These are phyloP conservation scores for Apophysomyces trapeziformis DNA, from an alignment of 371 early-diverging fungal genomes.

Conservation along the genomic window DNA sequence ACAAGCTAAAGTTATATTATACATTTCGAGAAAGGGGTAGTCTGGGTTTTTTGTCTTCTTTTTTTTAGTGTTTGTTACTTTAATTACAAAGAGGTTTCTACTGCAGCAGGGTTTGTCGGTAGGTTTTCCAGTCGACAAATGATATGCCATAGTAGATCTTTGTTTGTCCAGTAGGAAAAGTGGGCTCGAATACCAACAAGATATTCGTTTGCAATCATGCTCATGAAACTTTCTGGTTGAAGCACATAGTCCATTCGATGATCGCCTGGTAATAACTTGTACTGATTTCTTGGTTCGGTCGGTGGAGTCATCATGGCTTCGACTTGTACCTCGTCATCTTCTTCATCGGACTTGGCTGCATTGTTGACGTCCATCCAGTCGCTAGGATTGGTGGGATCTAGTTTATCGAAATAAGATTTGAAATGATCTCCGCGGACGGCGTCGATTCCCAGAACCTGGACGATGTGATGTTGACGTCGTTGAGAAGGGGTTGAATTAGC, in stretches of 20 bases:
- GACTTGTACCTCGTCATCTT: slow-evolving; percentile 5
- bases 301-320: neutral
- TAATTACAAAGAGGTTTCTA: neutral
- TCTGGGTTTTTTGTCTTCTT: neutral
- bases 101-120: slow-evolving; percentile 3
- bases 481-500: slow-evolving; percentile 13
- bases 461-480: slow-evolving; percentile 26
- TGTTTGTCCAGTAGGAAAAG: slow-evolving; percentile 58
- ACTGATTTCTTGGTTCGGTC: slow-evolving; percentile 25
- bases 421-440: slow-evolving; percentile 20
- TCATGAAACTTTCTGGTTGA: slow-evolving; percentile 49
- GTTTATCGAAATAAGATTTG: neutral
- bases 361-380: neutral
- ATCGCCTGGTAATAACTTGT: slow-evolving; percentile 23
- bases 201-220: slow-evolving; percentile 56
- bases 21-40: neutral
- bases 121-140: slow-evolving; percentile 40
- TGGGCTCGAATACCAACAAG: slow-evolving; percentile 53
- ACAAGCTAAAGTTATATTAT: neutral
- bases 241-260: slow-evolving; percentile 49
- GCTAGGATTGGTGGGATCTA: neutral
- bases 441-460: slow-evolving; percentile 39
- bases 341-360: neutral
- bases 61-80: neutral
- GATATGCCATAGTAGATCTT: slow-evolving; percentile 58